Percentiles rank a stretch among this genome's conserved stretches.
These are phyloP conservation scores for Nemania diffusa DNA, from an alignment of 2,329 filamentous ascomycete species.

Conservation along the genomic window DNA sequence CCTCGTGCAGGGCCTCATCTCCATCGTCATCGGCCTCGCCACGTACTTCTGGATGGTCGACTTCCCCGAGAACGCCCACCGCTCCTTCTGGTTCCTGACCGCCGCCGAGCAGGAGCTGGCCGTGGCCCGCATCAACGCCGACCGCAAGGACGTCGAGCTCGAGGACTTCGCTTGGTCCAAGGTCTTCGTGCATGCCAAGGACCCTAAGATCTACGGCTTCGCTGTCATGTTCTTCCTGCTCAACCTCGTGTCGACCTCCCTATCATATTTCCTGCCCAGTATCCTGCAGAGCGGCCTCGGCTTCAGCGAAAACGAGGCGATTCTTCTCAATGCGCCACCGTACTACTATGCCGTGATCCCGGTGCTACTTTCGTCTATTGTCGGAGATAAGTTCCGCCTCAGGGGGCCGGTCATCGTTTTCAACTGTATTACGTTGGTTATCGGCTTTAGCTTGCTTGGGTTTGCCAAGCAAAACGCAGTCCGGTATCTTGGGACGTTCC, in stretches of 20 bases:
- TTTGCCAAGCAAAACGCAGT: conserved; percentile 68
- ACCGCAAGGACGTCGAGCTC: conserved; percentile 68
- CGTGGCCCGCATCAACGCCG: conserved; percentile 66
- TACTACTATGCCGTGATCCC: conserved; percentile 75
- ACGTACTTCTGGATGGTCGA: conserved; percentile 79
- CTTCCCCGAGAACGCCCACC: conserved; percentile 70
- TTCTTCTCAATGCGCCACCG: conserved; percentile 72
- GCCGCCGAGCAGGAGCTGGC: conserved; percentile 66
- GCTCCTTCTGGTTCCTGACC: conserved; percentile 67
- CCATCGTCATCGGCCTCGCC: conserved; percentile 65
- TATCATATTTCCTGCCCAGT: conserved; percentile 73
- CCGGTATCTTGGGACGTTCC: conserved; percentile 71
- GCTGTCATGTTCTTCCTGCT: conserved; percentile 72
- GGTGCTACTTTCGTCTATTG: conserved; percentile 68
- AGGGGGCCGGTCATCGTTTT: conserved; percentile 72
- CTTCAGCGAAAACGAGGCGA: conserved; percentile 62
- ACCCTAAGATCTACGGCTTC: conserved; percentile 73
- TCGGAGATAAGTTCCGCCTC: conserved; percentile 69
- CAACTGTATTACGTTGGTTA: conserved; percentile 70
- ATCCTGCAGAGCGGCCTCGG: conserved; percentile 67
- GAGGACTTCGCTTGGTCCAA: conserved; percentile 66
- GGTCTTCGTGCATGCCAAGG: conserved; percentile 65
- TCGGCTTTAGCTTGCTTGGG: conserved; percentile 73
- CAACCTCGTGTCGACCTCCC: conserved; percentile 72
- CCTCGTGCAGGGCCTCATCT: conserved; percentile 71